Evolutionary conservation across 2,329 filamentous ascomycete species (phyloP).

Genomic region (Penicillium sp.): DNA sequence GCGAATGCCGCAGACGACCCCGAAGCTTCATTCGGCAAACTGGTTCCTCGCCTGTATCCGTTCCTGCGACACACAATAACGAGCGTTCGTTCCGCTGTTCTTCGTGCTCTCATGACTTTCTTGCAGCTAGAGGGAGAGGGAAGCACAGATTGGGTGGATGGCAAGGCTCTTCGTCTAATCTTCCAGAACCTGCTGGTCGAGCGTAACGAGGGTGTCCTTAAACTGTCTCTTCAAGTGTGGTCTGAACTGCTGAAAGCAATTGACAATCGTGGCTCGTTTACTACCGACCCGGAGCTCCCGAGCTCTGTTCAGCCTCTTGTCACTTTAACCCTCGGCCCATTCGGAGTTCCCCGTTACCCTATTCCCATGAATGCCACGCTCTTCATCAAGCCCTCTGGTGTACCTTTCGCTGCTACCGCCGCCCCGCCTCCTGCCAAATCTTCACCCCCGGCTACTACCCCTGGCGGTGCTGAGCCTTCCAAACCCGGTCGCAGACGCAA

Average conservation of each 20-base stretch:
- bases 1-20: constrained; percentile 74
- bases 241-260: constrained; percentile 67
- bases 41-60: constrained; percentile 90
- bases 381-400: constrained; percentile 89
- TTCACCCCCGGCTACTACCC: constrained; percentile 42
- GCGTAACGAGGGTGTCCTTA: constrained; percentile 75
- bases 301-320: constrained; percentile 75
- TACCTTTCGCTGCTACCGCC: constrained; percentile 61
- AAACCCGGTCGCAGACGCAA: constrained; percentile 70
- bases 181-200: constrained; percentile 97
- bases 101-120: constrained; percentile 90
- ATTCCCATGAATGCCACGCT: constrained; percentile 85
- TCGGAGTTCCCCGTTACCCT: constrained; percentile 84
- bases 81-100: constrained; percentile 84
- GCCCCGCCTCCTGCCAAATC: constrained; percentile 35
- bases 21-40: constrained; percentile 81
- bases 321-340: constrained; percentile 78
- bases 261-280: constrained; percentile 53
- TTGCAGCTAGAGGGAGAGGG: constrained; percentile 74
- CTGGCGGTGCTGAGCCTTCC: constrained; percentile 48
- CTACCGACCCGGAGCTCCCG: constrained; percentile 68
- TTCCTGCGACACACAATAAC: constrained; percentile 97
- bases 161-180: constrained; percentile 77
- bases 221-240: constrained; percentile 84
- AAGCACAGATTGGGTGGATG: constrained; percentile 86